Conservation (phyloP, 768 basidiomycete species). For the Mycena vitilis region DNA sequence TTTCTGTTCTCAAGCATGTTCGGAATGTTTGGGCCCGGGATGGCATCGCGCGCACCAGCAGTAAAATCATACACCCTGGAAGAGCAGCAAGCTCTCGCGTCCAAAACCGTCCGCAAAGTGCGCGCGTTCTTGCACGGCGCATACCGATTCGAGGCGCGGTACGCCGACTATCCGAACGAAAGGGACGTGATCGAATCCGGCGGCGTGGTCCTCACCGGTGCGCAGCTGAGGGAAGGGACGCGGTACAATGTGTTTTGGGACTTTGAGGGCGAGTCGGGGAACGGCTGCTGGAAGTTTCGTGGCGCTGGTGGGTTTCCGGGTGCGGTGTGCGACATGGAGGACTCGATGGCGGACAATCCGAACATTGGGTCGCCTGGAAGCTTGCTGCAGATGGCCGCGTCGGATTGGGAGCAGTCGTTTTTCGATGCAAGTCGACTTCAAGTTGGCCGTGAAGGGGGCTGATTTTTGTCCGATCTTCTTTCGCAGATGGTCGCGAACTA, state of each 20-base stretch:
- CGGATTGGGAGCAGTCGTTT: conserved; percentile 21
- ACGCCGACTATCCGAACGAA: not conserved
- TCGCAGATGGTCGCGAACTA: conserved; percentile 23
- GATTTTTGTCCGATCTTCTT: not conserved
- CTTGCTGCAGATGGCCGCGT: conserved; percentile 26
- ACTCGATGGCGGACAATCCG: conserved; percentile 27
- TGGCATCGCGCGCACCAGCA: not conserved
- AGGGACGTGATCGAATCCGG: not conserved
- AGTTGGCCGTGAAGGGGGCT: no score
- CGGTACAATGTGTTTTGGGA: conserved; percentile 24
- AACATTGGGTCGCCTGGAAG: conserved; percentile 18
- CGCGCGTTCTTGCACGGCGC: no score
- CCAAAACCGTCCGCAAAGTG: not conserved
- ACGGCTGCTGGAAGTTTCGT: not conserved
- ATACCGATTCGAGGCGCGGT: not conserved
- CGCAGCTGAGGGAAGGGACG: conserved; percentile 14
- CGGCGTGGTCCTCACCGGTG: conserved; percentile 8
- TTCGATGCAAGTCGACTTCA: conserved; percentile 13
- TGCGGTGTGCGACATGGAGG: conserved; percentile 22
- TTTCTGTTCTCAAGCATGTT: not conserved
- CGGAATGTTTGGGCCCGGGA: not conserved
- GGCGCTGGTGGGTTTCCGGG: conserved; percentile 8
- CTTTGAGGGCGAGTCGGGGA: conserved; percentile 20
- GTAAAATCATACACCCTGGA: no score
- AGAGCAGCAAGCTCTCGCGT: not conserved